Evolutionary conservation across 768 basidiomycete genomes (phyloP), one percentile per base, ranked within the genome.

Genomic region (Trametes meyenii): DNA sequence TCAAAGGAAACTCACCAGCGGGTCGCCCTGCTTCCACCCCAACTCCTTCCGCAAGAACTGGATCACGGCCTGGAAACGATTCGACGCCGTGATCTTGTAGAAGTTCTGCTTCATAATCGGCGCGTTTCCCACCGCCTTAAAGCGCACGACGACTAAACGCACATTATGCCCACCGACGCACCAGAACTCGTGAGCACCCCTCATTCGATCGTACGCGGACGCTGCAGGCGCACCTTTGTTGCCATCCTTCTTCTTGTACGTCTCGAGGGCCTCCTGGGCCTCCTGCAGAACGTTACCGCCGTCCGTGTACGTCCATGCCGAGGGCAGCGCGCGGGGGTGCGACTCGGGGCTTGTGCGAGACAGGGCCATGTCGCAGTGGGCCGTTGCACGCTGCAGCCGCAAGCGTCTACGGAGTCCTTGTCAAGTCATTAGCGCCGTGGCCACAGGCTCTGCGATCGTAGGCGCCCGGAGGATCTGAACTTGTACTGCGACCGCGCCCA

Each of bases 91-190:
- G 70, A 98, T 96, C 81, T 96, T 96, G 85, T 94, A 98, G 68
- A 96, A 92, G 78, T 96, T 98, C 77, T 96, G 93, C 77, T 91
- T 96, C 96, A 99, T 97, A 69, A 99, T 95, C 0, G 96, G 96
- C 1, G 96, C 96, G 68, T 96, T 96, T 48, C 96, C 96, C 11
- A 97, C 92, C 2, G 96, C 95, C 73, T 96, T 96, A 85, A 99
- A 99, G 45, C 95, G 88, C 11, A 99, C 93, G 63, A 98, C 88
- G 52, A 98, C 96, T 98, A 72, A 1, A 16, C 3, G 3, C 19
- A 21, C 11, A 21, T 39, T 16, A 26, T 14, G 0, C 36, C 16
- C 14, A 29, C 38, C 14, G n/a, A n/a, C 5, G 19, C 10, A 33
- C 29, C 29, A 33, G 29, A 8, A 33, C 29, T 33, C 8, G 8